Percentiles rank a stretch among this genome's conserved stretches.
phyloP scores from a whole-genome alignment of 352 stramenopile species.

The Phytopythium kandeliae region DNA sequence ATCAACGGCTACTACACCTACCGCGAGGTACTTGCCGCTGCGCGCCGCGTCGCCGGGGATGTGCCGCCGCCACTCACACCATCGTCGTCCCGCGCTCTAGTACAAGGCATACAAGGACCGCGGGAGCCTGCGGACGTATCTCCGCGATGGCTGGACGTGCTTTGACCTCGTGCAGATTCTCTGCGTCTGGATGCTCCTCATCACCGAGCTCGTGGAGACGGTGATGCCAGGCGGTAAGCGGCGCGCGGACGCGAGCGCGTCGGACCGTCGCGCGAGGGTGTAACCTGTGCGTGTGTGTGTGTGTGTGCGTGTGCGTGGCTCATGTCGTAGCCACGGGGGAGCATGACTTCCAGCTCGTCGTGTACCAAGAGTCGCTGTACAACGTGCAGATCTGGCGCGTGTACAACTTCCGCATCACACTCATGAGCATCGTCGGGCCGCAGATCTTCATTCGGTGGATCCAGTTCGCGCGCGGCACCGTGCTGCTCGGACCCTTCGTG shows the following conservation, averaged over 20 bases:
- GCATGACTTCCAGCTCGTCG: conserved; percentile 43
- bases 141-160: conserved; percentile 72
- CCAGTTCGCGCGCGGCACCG: conserved; percentile 66
- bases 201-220: conserved; percentile 43
- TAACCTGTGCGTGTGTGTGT: too few relatives aligned
- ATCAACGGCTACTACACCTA: conserved; percentile 71
- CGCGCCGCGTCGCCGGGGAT: too few relatives aligned
- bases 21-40: conserved; percentile 36
- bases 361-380: conserved; percentile 63
- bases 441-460: conserved; percentile 83
- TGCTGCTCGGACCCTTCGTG: conserved; percentile 65
- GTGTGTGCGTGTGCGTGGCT: too few relatives aligned
- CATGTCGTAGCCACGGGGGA: conserved; percentile 2
- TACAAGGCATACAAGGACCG: conserved; percentile 39
- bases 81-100: too few relatives aligned
- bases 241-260: too few relatives aligned
- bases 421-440: conserved; percentile 74
- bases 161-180: conserved; percentile 71
- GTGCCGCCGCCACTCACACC: background rate
- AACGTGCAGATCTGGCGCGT: conserved; percentile 38
- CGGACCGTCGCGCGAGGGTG: too few relatives aligned
- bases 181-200: conserved; percentile 62
- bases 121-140: conserved; percentile 50
- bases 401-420: conserved; percentile 69
- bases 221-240: conserved; percentile 20